Evolutionary conservation across 805 yeast genomes (phyloP).

Genomic region (Starmerella stigmatis): DNA sequence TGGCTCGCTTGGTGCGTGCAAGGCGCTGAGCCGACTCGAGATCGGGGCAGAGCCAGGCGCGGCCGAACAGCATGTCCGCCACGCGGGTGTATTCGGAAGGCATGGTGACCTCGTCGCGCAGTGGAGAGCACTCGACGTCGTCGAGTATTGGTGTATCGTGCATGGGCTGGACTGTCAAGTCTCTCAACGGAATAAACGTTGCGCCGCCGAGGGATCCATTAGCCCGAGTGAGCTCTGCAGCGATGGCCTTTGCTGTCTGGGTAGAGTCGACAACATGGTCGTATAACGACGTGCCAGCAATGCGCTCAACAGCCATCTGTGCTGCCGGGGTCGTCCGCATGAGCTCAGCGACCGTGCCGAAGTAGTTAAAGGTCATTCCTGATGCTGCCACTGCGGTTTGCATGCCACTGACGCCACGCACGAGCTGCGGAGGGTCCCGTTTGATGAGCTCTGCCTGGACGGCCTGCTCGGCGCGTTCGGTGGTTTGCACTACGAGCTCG

Average conservation of each 20-base stretch:
- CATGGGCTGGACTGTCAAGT: constrained; percentile 35
- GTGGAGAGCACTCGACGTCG: constrained; percentile 51
- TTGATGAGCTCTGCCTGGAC: neutral
- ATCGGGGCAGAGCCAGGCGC: constrained; percentile 63
- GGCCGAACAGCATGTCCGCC: constrained; percentile 69
- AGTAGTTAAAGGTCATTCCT: constrained; percentile 38
- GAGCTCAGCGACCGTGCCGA: constrained; percentile 79
- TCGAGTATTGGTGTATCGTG: constrained; percentile 12
- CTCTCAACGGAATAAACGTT: constrained; percentile 81
- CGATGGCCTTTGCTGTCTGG: constrained; percentile 69
- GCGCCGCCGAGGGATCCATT: constrained; percentile 49
- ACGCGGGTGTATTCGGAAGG: constrained; percentile 43
- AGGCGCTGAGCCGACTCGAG: constrained; percentile 33
- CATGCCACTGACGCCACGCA: constrained; percentile 55
- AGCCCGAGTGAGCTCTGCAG: constrained; percentile 38
- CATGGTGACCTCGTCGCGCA: constrained; percentile 27
- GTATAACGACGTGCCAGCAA: constrained; percentile 78
- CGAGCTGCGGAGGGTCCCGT: neutral
- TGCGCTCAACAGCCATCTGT: constrained; percentile 74
- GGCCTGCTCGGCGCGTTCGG: neutral
- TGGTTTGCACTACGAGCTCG: constrained; percentile 1
- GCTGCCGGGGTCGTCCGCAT: constrained; percentile 73
- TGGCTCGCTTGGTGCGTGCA: constrained; percentile 37
- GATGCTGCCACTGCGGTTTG: constrained; percentile 23
- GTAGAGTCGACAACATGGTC: constrained; percentile 86